Evolutionary conservation across 148 eudicot genomes (phyloP).

Genomic region (Silene uniflora): DNA sequence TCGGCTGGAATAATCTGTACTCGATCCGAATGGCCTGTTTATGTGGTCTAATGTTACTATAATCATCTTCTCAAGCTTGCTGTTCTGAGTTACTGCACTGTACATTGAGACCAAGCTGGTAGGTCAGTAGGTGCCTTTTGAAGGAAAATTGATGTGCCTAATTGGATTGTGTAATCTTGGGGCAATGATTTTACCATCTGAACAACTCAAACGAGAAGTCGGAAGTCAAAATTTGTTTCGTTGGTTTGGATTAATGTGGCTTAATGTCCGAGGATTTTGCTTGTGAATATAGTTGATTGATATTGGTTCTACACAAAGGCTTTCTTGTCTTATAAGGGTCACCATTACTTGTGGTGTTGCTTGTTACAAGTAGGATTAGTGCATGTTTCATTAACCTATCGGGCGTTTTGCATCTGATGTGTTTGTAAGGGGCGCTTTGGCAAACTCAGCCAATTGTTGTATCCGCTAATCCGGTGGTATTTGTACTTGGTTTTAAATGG

Average conservation of each 20-base stretch:
- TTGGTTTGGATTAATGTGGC: no score
- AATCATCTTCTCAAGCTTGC: neutral
- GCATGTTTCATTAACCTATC: no score
- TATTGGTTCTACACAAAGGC: neutral
- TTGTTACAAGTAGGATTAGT: no score
- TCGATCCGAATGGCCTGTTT: neutral
- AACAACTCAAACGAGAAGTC: neutral
- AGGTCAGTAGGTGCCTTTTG: neutral
- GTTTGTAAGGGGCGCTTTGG: no score
- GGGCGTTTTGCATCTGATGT: no score
- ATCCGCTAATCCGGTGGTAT: no score
- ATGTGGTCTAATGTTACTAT: neutral
- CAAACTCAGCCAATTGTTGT: no score
- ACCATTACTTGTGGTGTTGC: neutral
- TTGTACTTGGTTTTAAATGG: no score
- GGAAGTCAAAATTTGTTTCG: neutral
- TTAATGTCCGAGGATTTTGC: neutral
- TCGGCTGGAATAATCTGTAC: no score
- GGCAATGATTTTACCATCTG: neutral
- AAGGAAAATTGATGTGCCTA: neutral
- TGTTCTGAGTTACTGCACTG: neutral
- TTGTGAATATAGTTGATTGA: neutral
- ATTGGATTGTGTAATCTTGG: neutral
- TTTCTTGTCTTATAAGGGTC: neutral
- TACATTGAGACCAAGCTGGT: neutral